Percentiles rank a stretch among this genome's conserved stretches.
Evolutionary conservation across 2,329 filamentous ascomycete species (phyloP).

Genomic region (Botrytis fragariae): DNA sequence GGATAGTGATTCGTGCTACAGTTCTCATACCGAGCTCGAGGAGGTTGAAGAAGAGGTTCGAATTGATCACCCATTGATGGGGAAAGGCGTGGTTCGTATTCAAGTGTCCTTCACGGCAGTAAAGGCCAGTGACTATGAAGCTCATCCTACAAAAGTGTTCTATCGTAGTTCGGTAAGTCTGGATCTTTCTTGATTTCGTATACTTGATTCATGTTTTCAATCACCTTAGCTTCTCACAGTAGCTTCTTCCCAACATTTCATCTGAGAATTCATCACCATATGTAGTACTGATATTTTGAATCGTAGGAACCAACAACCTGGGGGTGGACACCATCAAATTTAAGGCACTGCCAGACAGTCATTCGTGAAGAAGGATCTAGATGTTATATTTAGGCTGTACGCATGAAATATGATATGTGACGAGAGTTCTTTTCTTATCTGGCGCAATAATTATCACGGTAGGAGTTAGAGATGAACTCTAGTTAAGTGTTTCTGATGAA

Average conservation of each 20-base stretch:
- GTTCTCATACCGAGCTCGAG: not conserved
- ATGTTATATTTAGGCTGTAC: not conserved
- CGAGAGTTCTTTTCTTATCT: not conserved
- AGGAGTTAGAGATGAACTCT: no score
- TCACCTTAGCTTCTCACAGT: rapidly evolving
- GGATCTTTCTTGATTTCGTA: not conserved
- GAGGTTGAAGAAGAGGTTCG: not conserved
- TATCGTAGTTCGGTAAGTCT: not conserved
- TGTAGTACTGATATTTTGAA: not conserved
- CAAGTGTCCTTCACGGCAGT: not conserved
- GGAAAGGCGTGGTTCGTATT: not conserved
- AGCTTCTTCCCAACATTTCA: not conserved
- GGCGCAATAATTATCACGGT: not conserved
- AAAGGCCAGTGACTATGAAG: not conserved
- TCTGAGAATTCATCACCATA: rapidly evolving
- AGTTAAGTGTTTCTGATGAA: not conserved
- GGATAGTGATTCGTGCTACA: not conserved
- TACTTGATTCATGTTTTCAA: not conserved
- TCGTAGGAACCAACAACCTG: not conserved
- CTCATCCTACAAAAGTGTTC: not conserved
- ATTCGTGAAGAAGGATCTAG: not conserved
- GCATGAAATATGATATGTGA: no score
- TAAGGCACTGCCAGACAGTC: not conserved
- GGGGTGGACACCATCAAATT: slow-evolving; percentile 3
- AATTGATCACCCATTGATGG: not conserved